Evolutionary conservation across 1,139 yeast species (phyloP).

Genomic region (Yamadazyma mexicana): DNA sequence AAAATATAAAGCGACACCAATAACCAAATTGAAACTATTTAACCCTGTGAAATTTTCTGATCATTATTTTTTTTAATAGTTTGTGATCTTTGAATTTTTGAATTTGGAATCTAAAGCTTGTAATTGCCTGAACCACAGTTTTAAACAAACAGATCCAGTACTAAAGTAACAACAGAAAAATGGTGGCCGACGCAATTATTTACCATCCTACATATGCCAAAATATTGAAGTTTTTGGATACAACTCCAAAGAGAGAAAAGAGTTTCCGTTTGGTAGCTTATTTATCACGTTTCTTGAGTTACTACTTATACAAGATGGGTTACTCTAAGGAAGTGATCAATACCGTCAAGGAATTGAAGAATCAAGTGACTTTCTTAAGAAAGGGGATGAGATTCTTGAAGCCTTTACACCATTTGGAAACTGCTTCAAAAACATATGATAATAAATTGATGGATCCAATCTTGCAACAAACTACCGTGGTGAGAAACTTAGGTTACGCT

Average conservation of each 20-base stretch:
- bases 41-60: constrained; percentile 5
- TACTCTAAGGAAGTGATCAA: constrained; percentile 50
- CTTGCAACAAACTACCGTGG: constrained; percentile 55
- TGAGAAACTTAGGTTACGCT: constrained; percentile 72
- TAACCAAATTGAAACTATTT: constrained; percentile 1
- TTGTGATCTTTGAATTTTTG: neutral
- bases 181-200: constrained; percentile 67
- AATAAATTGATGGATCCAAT: constrained; percentile 72
- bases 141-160: neutral
- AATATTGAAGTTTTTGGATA: constrained; percentile 63
- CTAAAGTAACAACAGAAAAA: constrained; percentile 18
- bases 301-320: constrained; percentile 62
- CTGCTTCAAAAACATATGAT: constrained; percentile 67
- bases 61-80: neutral
- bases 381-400: constrained; percentile 85
- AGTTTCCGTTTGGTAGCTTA: constrained; percentile 79
- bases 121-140: too few relatives aligned
- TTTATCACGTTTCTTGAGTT: constrained; percentile 70
- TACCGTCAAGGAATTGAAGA: constrained; percentile 53
- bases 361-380: constrained; percentile 67
- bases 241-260: constrained; percentile 69
- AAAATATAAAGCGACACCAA: neutral
- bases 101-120: too few relatives aligned
- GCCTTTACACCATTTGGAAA: constrained; percentile 73
- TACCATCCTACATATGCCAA: constrained; percentile 76